These are phyloP conservation scores for Dittrichia graveolens DNA, from an alignment of 129 eudicot species.

Conservation along the genomic window DNA sequence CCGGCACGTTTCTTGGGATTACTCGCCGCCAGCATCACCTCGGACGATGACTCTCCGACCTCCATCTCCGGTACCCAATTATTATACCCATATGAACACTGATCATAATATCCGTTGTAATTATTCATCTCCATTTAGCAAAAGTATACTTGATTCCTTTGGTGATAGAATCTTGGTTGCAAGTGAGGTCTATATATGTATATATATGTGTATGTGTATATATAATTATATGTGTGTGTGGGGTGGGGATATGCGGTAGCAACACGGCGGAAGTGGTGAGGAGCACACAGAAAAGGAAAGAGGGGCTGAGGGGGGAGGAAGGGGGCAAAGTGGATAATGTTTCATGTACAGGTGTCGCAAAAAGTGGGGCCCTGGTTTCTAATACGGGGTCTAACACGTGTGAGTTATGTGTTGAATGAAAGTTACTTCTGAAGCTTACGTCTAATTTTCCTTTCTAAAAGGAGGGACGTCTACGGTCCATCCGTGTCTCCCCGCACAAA, in stretches of 20 bases:
- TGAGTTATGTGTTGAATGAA: conserved; percentile 26
- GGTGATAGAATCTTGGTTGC: conserved; percentile 4
- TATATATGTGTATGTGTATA: background rate
- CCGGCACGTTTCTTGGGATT: conserved; percentile 80
- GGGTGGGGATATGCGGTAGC: background rate
- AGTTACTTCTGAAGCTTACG: conserved; percentile 14
- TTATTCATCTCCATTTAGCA: conserved; percentile 22
- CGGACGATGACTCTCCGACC: conserved; percentile 23
- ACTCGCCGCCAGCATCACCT: conserved; percentile 54
- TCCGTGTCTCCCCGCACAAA: background rate
- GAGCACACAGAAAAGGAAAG: conserved; percentile 32
- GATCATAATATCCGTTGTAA: conserved; percentile 18
- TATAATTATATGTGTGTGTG: conserved; percentile 2
- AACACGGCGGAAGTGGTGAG: conserved; percentile 30
- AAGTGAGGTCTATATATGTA: background rate
- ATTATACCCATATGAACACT: conserved; percentile 8
- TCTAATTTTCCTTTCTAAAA: background rate
- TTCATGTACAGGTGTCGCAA: conserved; percentile 30
- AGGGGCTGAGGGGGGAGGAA: conserved; percentile 27
- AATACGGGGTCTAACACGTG: conserved; percentile 32
- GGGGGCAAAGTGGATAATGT: conserved; percentile 37
- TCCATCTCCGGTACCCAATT: conserved; percentile 22
- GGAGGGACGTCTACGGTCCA: background rate
- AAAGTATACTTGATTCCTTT: background rate
- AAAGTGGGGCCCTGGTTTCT: conserved; percentile 13